Conservation (phyloP, 345 rosid species). For the Melaleuca alternifolia region DNA sequence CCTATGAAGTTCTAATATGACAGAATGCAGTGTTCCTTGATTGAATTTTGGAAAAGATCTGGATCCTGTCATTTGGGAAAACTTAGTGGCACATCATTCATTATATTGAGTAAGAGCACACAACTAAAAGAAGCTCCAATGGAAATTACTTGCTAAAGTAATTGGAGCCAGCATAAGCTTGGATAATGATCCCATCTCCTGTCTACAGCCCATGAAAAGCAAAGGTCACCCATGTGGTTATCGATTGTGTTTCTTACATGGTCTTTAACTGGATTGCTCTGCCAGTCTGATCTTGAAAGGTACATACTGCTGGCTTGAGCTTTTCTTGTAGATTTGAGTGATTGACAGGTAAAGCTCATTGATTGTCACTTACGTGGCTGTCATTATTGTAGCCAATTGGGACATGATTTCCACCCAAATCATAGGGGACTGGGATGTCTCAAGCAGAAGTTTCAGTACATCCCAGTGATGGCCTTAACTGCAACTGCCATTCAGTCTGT, state of each 20-base stretch:
- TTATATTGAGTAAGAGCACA: no score
- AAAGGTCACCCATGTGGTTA: no score
- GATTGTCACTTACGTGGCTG: not conserved
- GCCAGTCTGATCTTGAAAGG: not conserved
- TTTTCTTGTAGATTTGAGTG: no score
- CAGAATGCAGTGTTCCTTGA: no score
- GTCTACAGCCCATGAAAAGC: no score
- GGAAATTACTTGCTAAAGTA: not conserved
- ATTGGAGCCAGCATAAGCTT: not conserved
- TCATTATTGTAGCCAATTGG: conserved; percentile 63
- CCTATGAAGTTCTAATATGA: no score
- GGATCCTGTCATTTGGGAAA: no score
- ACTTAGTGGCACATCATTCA: not conserved
- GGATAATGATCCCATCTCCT: no score
- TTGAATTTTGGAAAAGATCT: no score
- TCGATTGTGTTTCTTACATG: no score
- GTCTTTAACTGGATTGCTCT: conserved; percentile 1
- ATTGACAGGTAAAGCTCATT: no score
- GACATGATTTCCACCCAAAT: conserved; percentile 60
- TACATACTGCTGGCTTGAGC: no score
- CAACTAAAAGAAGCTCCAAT: not conserved
- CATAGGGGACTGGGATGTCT: conserved; percentile 66
- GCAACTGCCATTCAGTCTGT: conserved; percentile 80
- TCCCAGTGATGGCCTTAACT: conserved; percentile 77
- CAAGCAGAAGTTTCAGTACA: conserved; percentile 61